A percentile compares a stretch with the other conserved stretches of the same genome.
phyloP scores from a whole-genome alignment of 345 rosid species.

The Camelina laxa region DNA sequence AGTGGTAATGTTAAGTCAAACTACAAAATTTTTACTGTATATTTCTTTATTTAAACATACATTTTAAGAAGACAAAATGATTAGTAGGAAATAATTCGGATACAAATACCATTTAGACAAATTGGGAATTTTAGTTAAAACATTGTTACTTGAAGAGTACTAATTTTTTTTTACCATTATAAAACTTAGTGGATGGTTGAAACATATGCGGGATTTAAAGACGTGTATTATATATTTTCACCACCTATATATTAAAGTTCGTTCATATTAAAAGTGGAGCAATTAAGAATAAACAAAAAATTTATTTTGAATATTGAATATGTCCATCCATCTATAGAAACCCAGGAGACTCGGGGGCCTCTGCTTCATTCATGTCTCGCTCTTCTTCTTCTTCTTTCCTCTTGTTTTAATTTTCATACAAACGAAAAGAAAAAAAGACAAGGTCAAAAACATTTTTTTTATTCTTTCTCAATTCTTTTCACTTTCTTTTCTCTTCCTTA shows the following conservation, averaged over 20 bases:
- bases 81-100: not conserved
- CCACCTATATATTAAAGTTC: not conserved
- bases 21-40: not conserved
- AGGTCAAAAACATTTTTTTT: constrained; percentile 22
- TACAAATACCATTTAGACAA: not conserved
- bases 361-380: constrained; percentile 35
- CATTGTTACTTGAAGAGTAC: not conserved
- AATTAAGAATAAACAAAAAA: constrained; percentile 1
- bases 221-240: not conserved
- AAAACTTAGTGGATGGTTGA: constrained; percentile 4
- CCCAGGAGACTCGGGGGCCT: constrained; percentile 38
- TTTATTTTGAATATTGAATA: constrained; percentile 7
- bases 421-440: not conserved
- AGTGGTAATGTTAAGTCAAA: not conserved
- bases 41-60: not conserved
- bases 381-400: constrained; percentile 31
- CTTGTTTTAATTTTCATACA: not conserved
- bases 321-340: constrained; percentile 39
- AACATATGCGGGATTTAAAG: not conserved
- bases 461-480: not conserved
- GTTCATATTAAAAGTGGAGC: not conserved
- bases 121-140: not conserved
- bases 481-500: constrained; percentile 17
- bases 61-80: not conserved
- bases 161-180: not conserved